Conservation (phyloP, 371 early-diverging fungal genomes). For the Lichtheimia ornata region DNA sequence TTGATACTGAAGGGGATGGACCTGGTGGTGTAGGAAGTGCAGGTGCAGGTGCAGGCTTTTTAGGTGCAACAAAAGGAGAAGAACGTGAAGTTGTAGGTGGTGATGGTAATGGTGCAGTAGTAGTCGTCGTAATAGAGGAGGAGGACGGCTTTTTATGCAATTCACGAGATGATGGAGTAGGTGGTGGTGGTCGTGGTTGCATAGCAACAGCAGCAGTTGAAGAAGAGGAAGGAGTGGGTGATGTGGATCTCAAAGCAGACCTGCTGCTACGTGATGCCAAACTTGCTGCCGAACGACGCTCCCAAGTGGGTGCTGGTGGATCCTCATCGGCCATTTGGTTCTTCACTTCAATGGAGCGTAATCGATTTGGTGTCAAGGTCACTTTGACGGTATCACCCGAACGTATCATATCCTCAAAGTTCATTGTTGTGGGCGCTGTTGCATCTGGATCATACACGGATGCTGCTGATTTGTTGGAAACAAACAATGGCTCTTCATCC, state of each 20-base stretch:
- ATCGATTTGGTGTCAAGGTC: conserved; percentile 61
- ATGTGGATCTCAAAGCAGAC: conserved; percentile 6
- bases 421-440: conserved; percentile 19
- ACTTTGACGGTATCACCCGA: conserved; percentile 62
- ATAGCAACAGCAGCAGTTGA: not conserved
- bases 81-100: not conserved
- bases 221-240: conserved; percentile 1
- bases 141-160: not conserved
- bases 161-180: not conserved
- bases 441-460: conserved; percentile 28
- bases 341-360: conserved; percentile 58
- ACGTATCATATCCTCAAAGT: conserved; percentile 61
- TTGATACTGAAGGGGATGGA: not conserved
- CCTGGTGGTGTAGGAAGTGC: not conserved
- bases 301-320: conserved; percentile 3
- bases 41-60: not conserved
- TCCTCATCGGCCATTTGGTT: conserved; percentile 20
- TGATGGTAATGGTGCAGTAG: not conserved
- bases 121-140: not conserved
- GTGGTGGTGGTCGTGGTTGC: not conserved
- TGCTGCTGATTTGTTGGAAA: conserved; percentile 3
- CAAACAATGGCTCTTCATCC: conserved; percentile 5
- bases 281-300: conserved; percentile 7
- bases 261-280: conserved; percentile 1
- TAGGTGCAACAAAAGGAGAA: conserved; percentile 2